These are phyloP conservation scores for Triticum urartu DNA, from an alignment of 176 grass and related monocot genomes.

Conservation along the genomic window DNA sequence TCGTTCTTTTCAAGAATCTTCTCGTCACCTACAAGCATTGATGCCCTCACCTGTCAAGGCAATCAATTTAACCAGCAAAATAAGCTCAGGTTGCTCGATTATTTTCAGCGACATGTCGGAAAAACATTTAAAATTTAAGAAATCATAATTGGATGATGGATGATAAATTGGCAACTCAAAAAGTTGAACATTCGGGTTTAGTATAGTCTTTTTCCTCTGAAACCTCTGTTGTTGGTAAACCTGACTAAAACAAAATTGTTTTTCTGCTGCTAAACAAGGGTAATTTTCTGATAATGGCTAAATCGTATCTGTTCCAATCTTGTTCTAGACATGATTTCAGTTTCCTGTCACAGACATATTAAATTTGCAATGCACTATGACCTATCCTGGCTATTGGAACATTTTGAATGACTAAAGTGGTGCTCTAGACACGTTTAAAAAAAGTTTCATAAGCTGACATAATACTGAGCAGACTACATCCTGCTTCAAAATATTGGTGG, in stretches of 20 bases:
- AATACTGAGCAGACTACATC: background rate
- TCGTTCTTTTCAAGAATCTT: conserved; percentile 79
- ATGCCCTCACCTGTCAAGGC: conserved; percentile 69
- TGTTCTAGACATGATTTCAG: background rate
- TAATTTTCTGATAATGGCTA: background rate
- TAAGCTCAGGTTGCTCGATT: background rate
- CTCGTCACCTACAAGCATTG: conserved; percentile 54
- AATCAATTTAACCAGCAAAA: background rate
- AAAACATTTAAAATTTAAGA: background rate
- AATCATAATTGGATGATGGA: background rate
- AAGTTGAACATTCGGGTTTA: background rate
- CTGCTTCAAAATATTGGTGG: background rate
- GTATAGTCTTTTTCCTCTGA: background rate
- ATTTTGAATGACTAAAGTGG: background rate
- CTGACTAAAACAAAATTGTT: background rate
- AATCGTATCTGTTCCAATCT: background rate
- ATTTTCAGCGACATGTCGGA: conserved; percentile 1
- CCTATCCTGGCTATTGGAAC: background rate
- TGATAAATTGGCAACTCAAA: background rate
- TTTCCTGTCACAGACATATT: background rate
- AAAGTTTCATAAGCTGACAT: background rate
- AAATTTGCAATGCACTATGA: background rate
- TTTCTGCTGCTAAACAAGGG: background rate
- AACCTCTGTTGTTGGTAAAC: background rate
- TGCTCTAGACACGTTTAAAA: background rate